Evolutionary conservation across 495 filamentous ascomycete species (phyloP).

Genomic region (Achaetomiella virescens): DNA sequence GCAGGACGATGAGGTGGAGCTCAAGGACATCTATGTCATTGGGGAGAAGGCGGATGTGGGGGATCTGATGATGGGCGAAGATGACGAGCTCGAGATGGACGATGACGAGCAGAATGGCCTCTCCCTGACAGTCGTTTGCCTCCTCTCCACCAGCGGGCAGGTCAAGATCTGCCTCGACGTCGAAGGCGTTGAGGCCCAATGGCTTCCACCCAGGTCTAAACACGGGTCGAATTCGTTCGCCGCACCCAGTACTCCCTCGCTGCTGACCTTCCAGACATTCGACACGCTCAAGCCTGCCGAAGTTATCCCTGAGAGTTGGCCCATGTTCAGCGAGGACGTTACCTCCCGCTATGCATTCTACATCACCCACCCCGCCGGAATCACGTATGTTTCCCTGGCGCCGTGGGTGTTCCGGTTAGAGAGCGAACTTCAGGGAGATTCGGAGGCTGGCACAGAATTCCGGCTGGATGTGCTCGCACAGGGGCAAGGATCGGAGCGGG

Average conservation of each 20-base stretch:
- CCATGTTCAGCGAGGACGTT: conserved; percentile 66
- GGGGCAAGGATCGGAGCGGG: conserved; percentile 53
- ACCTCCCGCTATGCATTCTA: conserved; percentile 72
- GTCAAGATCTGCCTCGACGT: conserved; percentile 74
- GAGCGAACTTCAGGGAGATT: conserved; percentile 61
- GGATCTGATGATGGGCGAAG: conserved; percentile 57
- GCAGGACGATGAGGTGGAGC: conserved; percentile 60
- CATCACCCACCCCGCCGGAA: conserved; percentile 63
- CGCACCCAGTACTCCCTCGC: conserved; percentile 27
- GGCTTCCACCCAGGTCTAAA: conserved; percentile 60
- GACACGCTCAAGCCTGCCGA: conserved; percentile 53
- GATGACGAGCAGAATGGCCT: conserved; percentile 56
- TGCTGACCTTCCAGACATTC: conserved; percentile 50
- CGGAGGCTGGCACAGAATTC: conserved; percentile 62
- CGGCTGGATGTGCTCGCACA: conserved; percentile 65
- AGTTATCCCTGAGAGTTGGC: conserved; percentile 53
- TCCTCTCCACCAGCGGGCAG: conserved; percentile 65
- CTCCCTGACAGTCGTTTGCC: conserved; percentile 66
- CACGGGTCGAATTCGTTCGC: conserved; percentile 32
- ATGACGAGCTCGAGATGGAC: conserved; percentile 47
- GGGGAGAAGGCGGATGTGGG: conserved; percentile 49
- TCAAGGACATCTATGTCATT: conserved; percentile 51
- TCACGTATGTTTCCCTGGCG: conserved; percentile 62
- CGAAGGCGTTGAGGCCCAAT: conserved; percentile 74
- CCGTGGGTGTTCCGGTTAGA: conserved; percentile 74